Conservation (phyloP, 1,284 basidiomycete genomes). For the Paramarasmius palmivorus region DNA sequence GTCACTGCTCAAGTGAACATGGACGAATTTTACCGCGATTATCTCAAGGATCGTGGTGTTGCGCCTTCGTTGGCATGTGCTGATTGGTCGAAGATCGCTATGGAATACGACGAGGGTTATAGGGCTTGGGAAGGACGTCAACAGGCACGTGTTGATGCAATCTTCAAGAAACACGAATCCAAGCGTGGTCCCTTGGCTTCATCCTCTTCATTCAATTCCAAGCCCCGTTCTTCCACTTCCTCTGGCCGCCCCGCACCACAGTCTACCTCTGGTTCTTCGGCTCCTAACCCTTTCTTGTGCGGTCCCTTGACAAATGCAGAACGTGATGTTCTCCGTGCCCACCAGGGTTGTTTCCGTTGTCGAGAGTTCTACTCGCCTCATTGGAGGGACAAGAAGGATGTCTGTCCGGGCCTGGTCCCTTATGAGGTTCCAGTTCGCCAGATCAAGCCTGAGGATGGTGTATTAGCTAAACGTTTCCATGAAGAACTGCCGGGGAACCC, state of each 20-base stretch:
- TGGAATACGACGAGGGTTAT: no score
- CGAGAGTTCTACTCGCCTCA: neutral
- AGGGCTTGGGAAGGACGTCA: no score
- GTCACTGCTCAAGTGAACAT: no score
- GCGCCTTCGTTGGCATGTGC: no score
- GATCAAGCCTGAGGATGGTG: neutral
- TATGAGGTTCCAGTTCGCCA: neutral
- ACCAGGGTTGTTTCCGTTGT: neutral
- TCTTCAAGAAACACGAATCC: neutral
- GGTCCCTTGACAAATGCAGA: neutral
- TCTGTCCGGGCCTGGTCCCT: neutral
- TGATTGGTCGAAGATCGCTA: no score
- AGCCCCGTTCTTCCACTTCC: no score
- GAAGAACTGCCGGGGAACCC: neutral
- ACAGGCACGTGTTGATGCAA: no score
- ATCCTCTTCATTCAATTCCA: neutral
- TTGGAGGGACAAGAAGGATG: neutral
- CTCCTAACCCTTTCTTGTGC: no score
- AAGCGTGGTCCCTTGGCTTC: neutral
- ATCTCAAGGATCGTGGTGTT: no score
- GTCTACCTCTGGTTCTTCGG: no score
- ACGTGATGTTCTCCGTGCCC: neutral
- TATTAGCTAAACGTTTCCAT: neutral
- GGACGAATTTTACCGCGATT: no score
- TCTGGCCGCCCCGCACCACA: no score